These are phyloP conservation scores for Voacanga thouarsii DNA, from an alignment of 257 asterid species.

Conservation along the genomic window DNA sequence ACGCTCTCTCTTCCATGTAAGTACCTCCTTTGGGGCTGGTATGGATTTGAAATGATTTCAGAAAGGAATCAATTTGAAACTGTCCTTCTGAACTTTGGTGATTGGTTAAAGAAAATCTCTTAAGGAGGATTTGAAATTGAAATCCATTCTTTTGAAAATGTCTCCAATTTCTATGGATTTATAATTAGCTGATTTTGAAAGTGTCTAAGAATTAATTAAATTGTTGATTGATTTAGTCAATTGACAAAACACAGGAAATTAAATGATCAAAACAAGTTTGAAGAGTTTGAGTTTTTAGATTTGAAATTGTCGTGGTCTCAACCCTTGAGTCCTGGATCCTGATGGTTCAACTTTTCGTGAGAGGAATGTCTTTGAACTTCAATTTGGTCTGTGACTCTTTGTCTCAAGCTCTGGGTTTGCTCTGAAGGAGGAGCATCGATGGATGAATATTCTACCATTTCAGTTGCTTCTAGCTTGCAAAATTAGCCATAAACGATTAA, in stretches of 20 bases:
- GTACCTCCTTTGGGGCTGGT: slow-evolving; percentile 30
- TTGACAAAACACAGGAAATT: neutral
- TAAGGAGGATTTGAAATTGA: neutral
- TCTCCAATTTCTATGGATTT: neutral
- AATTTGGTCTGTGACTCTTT: neutral
- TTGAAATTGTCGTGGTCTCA: neutral
- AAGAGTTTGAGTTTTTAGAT: neutral
- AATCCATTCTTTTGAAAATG: neutral
- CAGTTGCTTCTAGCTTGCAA: neutral
- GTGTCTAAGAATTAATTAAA: neutral
- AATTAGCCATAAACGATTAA: neutral
- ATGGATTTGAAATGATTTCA: neutral
- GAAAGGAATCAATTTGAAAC: neutral
- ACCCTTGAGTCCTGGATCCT: neutral
- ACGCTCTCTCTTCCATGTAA: slow-evolving; percentile 95
- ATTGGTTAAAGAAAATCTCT: neutral
- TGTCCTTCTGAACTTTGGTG: neutral
- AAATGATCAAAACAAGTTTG: neutral
- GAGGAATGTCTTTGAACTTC: neutral
- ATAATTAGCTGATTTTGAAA: neutral
- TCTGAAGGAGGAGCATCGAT: neutral
- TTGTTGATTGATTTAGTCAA: neutral
- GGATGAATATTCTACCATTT: neutral
- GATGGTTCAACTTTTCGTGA: neutral
- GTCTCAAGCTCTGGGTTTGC: no score